Percentiles rank a stretch among this genome's conserved stretches.
Evolutionary conservation across 2,329 filamentous ascomycete species (phyloP).

Genomic region (Paramyrothecium sp.): DNA sequence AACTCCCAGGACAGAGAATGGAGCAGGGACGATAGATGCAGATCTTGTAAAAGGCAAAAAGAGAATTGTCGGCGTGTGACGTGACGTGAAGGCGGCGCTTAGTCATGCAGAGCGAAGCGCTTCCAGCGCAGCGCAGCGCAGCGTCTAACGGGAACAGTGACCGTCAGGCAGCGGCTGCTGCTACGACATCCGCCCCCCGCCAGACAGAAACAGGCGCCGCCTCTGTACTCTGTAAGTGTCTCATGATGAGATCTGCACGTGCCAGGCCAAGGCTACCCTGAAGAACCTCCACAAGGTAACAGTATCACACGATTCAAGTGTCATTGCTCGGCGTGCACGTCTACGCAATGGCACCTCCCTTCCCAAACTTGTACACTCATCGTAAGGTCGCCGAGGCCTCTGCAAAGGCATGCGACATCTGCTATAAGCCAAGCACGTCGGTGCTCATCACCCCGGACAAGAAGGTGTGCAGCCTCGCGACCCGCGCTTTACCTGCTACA

Average conservation of each 20-base stretch:
- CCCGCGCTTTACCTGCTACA: not conserved
- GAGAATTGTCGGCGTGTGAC: not conserved
- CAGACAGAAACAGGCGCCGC: too few species aligned
- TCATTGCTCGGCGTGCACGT: too few species aligned
- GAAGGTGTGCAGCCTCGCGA: slow-evolving; percentile 56
- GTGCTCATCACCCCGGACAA: slow-evolving; percentile 88
- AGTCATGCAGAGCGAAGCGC: not conserved
- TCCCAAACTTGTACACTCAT: slow-evolving; percentile 80
- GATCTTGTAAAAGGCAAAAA: not conserved
- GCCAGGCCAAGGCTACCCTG: too few species aligned
- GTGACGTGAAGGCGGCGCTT: not conserved
- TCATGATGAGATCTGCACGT: too few species aligned
- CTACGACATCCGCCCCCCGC: too few species aligned
- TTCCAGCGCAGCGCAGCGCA: too few species aligned
- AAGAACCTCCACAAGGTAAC: too few species aligned
- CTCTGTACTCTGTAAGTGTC: too few species aligned
- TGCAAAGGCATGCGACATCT: slow-evolving; percentile 83
- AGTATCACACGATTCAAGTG: too few species aligned
- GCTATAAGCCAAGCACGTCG: slow-evolving; percentile 83
- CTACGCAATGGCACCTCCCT: slow-evolving; percentile 41
- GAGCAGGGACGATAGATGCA: not conserved
- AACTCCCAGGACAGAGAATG: not conserved
- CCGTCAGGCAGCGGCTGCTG: too few species aligned
- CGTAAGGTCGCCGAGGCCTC: slow-evolving; percentile 84
- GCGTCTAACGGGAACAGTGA: too few species aligned